Base-by-base conservation (phyloP, 2,329 filamentous ascomycete genomes). In the Cryphonectria japonica region DNA sequence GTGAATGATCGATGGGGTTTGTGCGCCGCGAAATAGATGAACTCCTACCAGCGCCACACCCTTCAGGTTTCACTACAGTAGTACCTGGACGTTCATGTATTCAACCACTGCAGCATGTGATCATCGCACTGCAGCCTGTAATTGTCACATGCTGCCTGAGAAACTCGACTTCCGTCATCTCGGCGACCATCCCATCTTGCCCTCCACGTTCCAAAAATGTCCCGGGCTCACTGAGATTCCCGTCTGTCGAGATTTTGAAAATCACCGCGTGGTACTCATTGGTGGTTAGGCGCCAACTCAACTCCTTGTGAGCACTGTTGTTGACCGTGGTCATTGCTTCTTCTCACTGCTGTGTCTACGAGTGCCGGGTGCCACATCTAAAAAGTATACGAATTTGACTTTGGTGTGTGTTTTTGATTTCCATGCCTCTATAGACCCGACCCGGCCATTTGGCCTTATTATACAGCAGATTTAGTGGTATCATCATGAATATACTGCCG, bases 401-500 rank as follows among this genome's bases (percentile, higher is more conserved):
- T 39, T 37, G 41, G 19, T 64, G 37, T 65, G 4, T 46, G 19
- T 50, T 22, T n/a, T 46, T 50, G 34, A 41, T 59, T 41, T 41
- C 29, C 60, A n/a, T 64, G 61, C 39, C 13, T 37, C 29, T 37
- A 66, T 34, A 54, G 19, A 54, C 13, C 29, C 46, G 19, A 54
- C 13, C 29, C 46, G 13, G 43, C 32, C 46, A 29, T 22, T 9
- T 13, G 32, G n/a, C 14, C 46, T 0, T 54, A 66, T 34, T 37
- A 32, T 54, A 37, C 29, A 66, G 32, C 32, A 32, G 37, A 63
- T 6, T 29, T 39, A n/a, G 26, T 69, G 66, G 66, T 71, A 71
- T 71, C 69, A 69, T 69, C 66, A 69, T 69, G 61, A 60, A 61
- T 52, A 46, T n/a, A 41, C n/a, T 66, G 26, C 43, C 63, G 22